Base-by-base conservation (phyloP, 2,329 filamentous ascomycete species). In the Ascochyta koolunga region DNA sequence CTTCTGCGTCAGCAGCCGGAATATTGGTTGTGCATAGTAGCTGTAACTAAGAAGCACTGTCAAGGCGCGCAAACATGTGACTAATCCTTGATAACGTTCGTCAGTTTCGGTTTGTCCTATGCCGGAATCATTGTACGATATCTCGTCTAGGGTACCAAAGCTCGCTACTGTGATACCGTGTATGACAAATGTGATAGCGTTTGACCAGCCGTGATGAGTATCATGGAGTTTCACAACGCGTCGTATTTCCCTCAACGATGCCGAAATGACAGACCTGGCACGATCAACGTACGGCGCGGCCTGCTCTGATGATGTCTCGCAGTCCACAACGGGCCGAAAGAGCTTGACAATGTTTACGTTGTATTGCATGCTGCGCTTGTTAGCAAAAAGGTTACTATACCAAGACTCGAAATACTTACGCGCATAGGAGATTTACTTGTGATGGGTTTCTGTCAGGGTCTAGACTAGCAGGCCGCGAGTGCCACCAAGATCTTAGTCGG, bases 21-120 rank as follows among this genome's bases (percentile, higher is more conserved):
- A 70, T 0, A 71, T 49, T 1, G 64, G 60, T 38, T 72, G 69
- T 21, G 68, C 66, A 35, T 65, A 70, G 47, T 61, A 72, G 31
- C 64, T 59, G 44, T 61, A 70, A 38, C 55, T 62, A 9, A 65
- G 59, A 4, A 72, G 32, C 8, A 58, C 55, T 13, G 48, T 56
- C 9, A 71, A 43, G 1, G 63, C 68, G n/a, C 63, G 60, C 13
- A 72, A 54, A 45, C 68, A 72, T 2, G 60, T 68, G 7, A 69
- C 35, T 2, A 72, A 54, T 11, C 68, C 68, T 48, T 58, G 61
- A 27, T 69, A 70, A 4, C 56, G 41, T 38, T 69, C 67, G 32
- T 59, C 64, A 2, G 5, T 32, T 16, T 64, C 60, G 3, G 41
- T 22, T 4, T 53, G 43, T 8, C 40, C 18, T 4, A 49, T 18